Evolutionary conservation across 2,329 filamentous ascomycete species (phyloP), one percentile per base, ranked within the genome.

Genomic region (Tympanopsis confertula): DNA sequence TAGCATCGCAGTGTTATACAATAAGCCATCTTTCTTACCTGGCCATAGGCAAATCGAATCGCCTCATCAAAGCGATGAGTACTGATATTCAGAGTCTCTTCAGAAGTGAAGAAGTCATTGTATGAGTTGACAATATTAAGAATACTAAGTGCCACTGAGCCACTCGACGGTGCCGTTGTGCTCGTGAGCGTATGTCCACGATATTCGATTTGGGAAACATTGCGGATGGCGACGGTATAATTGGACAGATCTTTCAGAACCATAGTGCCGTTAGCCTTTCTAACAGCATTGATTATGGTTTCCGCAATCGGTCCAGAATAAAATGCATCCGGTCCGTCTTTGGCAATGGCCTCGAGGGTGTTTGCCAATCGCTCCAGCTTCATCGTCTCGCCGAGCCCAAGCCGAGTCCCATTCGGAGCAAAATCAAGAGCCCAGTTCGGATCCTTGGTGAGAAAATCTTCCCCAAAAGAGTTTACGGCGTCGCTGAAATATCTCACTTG

Each of bases 371-470:
- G 73, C 50, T 79, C 82, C 33, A 88, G 69, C 0, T 82, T 88
- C 50, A 96, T 86, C 0, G 59, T 80, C 36, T 94, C 85, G 14
- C 85, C 86, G 3, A 87, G 58, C 14, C 70, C 64, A 0, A 94
- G 49, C 3, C 85, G 64, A 0, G 70, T 80, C 3, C 87, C 89
- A 42, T 88, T 78, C 0, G 86, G 86, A 2, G 86, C 87, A 61
- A 95, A 95, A 53, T 95, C 89, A 35, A 83, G 56, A 0, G 88
- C 86, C 82, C 86, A 96, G 3, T 76, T 73, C 0, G 82, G 78
- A 40, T 95, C 77, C 3, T 82, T 67, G 0, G 78, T 63, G 0
- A 95, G 61, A 49, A 94, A 94, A 46, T 86, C 30, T 26, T 26
- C 22, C 7, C 30, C 30, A 15, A 12, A 12, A 10, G 7, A 10